phyloP scores from a whole-genome alignment of 2,329 filamentous ascomycete species.

The Aspergillus sclerotialis region DNA sequence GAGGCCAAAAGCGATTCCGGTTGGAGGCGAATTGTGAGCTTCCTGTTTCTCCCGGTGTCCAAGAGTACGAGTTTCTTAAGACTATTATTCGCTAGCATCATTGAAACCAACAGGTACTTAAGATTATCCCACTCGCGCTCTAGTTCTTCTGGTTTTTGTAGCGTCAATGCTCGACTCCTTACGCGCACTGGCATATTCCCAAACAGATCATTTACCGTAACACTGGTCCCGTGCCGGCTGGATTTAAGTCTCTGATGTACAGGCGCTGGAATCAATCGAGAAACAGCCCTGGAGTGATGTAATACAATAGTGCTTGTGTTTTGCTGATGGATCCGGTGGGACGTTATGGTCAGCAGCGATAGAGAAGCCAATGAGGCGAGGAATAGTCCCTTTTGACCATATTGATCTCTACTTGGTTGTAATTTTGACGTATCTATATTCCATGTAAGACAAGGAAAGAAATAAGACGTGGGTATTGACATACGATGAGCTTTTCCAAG shows the following conservation, averaged over 20 bases:
- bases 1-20: background rate
- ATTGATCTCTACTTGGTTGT: slow-evolving; percentile 36
- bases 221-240: slow-evolving; percentile 64
- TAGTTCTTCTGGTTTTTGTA: slow-evolving; percentile 45
- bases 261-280: slow-evolving; percentile 56
- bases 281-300: slow-evolving; percentile 61
- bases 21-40: slow-evolving; percentile 24
- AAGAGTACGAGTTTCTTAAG: slow-evolving; percentile 53
- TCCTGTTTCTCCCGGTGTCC: slow-evolving; percentile 41
- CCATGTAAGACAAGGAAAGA: background rate
- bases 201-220: slow-evolving; percentile 74
- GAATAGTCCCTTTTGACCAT: slow-evolving; percentile 69
- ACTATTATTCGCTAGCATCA: slow-evolving; percentile 64
- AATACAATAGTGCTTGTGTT: slow-evolving; percentile 58
- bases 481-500: slow-evolving; percentile 67
- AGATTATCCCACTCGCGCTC: slow-evolving; percentile 62
- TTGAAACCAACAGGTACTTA: slow-evolving; percentile 50
- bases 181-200: slow-evolving; percentile 85
- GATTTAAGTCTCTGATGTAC: slow-evolving; percentile 50
- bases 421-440: slow-evolving; percentile 71
- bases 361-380: slow-evolving; percentile 68
- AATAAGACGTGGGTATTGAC: slow-evolving; percentile 3
- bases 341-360: slow-evolving; percentile 70
- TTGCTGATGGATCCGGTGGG: slow-evolving; percentile 49
- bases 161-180: slow-evolving; percentile 61